Base-by-base conservation (phyloP, 768 basidiomycete genomes). In the Coprinellus micaceus region DNA sequence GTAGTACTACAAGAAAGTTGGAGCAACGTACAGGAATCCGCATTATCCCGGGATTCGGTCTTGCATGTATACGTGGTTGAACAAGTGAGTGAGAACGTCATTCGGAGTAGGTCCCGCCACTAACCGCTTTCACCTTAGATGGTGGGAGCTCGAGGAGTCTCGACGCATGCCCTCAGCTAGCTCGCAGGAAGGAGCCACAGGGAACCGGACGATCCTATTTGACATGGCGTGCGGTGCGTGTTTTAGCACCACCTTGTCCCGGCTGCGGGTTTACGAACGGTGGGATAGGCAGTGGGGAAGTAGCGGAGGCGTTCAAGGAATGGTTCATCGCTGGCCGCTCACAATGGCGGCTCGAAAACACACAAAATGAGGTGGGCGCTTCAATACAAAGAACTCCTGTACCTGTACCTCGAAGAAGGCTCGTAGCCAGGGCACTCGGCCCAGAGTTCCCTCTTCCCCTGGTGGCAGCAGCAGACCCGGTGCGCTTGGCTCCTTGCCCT, bases 1-100 rank as follows among this genome's bases (percentile, higher is more conserved):
- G 19, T 37, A 86, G 84, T 86, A 85, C 63, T 85, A 86, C 64
- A 76, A 69, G 44, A 81, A 33, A 71, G 85, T 88, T 1, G 81
- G 82, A n/a, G 68, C 82, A 19, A 82, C 80, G 10, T 88, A 90
- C 68, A 80, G 86, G 12, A 89, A 89, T 63, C 86, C 87, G 0
- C 87, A 88, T 69, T 87, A 82, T 59, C 84, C 83, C 2, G 86
- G 84, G 5, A 76, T 88, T 52, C 77, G 81, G 56, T 78, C 77
- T 26, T 80, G 79, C 64, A 68, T 84, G 21, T 77, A 77, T 59
- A 64, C 74, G 25, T 82, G 81, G 81, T 66, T 85, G 19, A 80
- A 78, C 65, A 76, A 71, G 82, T 79, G 54, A 55, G 67, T n/a
- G n/a, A n/a, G n/a, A n/a, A n/a, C n/a, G n/a, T n/a, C n/a, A n/a